A percentile compares a stretch with the other conserved stretches of the same genome.
phyloP scores from a whole-genome alignment of 179 eudicot genomes.

The Silene vulgaris region DNA sequence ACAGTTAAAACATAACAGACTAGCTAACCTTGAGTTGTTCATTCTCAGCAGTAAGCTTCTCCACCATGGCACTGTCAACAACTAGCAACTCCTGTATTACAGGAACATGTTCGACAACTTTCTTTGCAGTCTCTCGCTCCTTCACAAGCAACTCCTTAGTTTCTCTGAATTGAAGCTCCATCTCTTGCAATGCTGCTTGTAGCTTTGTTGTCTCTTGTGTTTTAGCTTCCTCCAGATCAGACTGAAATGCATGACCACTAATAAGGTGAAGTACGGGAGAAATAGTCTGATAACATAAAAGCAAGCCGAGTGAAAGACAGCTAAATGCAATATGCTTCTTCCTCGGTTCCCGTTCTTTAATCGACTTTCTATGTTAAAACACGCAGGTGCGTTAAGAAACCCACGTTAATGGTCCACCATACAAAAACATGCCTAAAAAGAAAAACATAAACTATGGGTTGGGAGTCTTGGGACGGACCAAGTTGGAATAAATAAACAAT shows the following conservation, averaged over 20 bases:
- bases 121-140: conserved; percentile 64
- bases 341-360: too few relatives aligned
- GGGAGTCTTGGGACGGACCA: too few relatives aligned
- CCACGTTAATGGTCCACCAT: too few relatives aligned
- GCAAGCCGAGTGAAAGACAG: too few relatives aligned
- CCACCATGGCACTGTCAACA: conserved; percentile 54
- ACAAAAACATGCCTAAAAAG: too few relatives aligned
- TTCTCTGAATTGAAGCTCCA: conserved; percentile 72
- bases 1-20: conserved; percentile 2
- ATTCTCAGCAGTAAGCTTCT: conserved; percentile 72
- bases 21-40: conserved; percentile 64
- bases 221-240: conserved; percentile 88
- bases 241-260: conserved; percentile 35
- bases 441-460: too few relatives aligned
- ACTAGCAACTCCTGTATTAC: conserved; percentile 78
- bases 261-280: conserved; percentile 3
- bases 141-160: conserved; percentile 63
- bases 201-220: conserved; percentile 75
- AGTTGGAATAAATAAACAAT: neutral
- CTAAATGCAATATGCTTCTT: too few relatives aligned
- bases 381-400: too few relatives aligned
- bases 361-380: too few relatives aligned
- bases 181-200: conserved; percentile 60
- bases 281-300: neutral
- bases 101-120: conserved; percentile 56